Evolutionary conservation across 1,284 basidiomycete species (phyloP).

Genomic region (Anthracocystis setariae): DNA sequence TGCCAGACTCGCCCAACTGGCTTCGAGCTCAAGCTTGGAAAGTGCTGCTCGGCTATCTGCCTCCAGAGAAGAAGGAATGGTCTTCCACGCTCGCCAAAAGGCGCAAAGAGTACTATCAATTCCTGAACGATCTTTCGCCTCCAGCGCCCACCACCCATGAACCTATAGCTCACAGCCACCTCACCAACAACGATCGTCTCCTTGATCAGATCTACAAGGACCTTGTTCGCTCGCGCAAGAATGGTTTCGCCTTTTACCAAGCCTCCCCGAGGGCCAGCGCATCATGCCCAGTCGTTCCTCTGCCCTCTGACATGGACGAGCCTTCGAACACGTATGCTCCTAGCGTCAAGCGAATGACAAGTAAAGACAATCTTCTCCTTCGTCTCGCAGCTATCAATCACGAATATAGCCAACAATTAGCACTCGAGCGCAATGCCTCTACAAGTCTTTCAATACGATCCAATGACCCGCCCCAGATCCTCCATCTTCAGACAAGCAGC

Average conservation of each 20-base stretch:
- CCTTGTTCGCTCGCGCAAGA: constrained; percentile 54
- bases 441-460: constrained; percentile 9
- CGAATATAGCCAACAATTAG: constrained; percentile 42
- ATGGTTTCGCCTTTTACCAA: constrained; percentile 62
- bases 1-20: constrained; percentile 55
- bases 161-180: constrained; percentile 2
- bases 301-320: constrained; percentile 1
- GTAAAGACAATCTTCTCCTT: constrained; percentile 28
- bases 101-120: constrained; percentile 60
- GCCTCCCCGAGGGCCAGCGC: constrained; percentile 27
- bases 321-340: background rate
- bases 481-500: constrained; percentile 25
- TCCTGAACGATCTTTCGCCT: constrained; percentile 57
- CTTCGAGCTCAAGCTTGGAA: constrained; percentile 64
- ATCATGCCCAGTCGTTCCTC: constrained; percentile 43
- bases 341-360: constrained; percentile 14
- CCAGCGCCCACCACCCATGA: background rate
- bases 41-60: constrained; percentile 60
- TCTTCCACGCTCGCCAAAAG: constrained; percentile 37
- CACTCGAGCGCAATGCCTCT: constrained; percentile 28
- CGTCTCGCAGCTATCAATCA: constrained; percentile 47
- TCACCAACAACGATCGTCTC: constrained; percentile 48
- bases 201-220: constrained; percentile 65
- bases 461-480: constrained; percentile 11
- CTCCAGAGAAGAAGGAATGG: constrained; percentile 62